Base-by-base conservation (phyloP, 2,329 filamentous ascomycete species). In the Scedosporium minutisporum region DNA sequence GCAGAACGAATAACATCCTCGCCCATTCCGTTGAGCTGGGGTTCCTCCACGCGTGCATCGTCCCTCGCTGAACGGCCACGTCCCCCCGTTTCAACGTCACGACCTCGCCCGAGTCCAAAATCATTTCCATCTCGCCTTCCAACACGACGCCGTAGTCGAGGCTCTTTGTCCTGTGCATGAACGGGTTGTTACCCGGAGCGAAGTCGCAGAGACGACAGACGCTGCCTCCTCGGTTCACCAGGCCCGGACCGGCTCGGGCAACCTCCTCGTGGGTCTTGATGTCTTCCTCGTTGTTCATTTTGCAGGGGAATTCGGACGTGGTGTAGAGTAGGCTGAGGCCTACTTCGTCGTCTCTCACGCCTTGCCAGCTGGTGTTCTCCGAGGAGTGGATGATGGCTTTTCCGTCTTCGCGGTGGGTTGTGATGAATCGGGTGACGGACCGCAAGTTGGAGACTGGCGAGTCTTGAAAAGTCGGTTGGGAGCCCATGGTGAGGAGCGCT, bases 41-140 rank as follows among this genome's bases (percentile, higher is more conserved):
- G 59, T 84, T 84, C 60, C 74, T 71, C 82, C 82, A 84, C 4
- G 77, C 77, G 68, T 86, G 83, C 75, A 80, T 82, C 1, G 82
- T 85, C 0, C 75, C 81, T 42, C 83, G 73, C 70, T 86, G 82
- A 6, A 86, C 77, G 4, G 77, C 77, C 6, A 84, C 70, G 65
- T 85, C 82, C 0, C 83, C 82, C 5, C 77, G 71, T 64, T 75
- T 72, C 74, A 85, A 70, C 1, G 74, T 44, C 58, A 73, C 73
- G 55, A 66, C 74, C 61, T 79, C 80, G 0, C 82, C 81, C 9
- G 77, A 78, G 62, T 84, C 83, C 5, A 85, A 64, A 3, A 79
- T 62, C 68, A 84, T 71, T 64, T 84, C 81, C 12, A 85, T 68
- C 67, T 78, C 74, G 0, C 82, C 82, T 65, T 84, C 81, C 1